These are phyloP conservation scores for Aspergillus alliaceus DNA, from an alignment of 2,329 filamentous ascomycete genomes.

Conservation along the genomic window DNA sequence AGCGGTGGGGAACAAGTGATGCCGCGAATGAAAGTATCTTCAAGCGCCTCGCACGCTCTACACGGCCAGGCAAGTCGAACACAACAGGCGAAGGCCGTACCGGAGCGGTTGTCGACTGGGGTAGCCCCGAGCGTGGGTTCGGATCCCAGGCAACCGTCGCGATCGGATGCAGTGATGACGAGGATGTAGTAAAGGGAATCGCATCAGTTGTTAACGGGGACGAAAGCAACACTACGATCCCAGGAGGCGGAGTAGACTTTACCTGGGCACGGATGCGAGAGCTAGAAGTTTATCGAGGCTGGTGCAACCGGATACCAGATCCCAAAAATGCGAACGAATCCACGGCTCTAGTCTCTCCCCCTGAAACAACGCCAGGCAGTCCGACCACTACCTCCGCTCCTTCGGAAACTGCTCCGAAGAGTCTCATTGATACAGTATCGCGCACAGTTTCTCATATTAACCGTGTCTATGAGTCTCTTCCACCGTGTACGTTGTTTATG, in stretches of 20 bases:
- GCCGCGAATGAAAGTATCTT: slow-evolving; percentile 85
- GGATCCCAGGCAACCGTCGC: slow-evolving; percentile 57
- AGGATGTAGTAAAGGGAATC: slow-evolving; percentile 58
- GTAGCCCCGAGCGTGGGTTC: slow-evolving; percentile 67
- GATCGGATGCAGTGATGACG: slow-evolving; percentile 59
- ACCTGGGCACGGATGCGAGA: slow-evolving; percentile 63
- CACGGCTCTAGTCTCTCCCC: slow-evolving; percentile 24
- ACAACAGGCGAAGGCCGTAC: slow-evolving; percentile 32
- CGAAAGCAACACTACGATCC: slow-evolving; percentile 43
- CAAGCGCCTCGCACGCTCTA: slow-evolving; percentile 68
- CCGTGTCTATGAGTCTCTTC: slow-evolving; percentile 56
- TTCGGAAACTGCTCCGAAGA: slow-evolving; percentile 11
- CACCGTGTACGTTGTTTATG: slow-evolving; percentile 60
- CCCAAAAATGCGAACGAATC: slow-evolving; percentile 46
- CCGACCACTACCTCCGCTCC: slow-evolving; percentile 4
- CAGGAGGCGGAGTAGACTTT: slow-evolving; percentile 58
- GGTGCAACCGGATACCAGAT: slow-evolving; percentile 54
- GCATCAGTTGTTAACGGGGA: slow-evolving; percentile 53
- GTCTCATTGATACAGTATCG: slow-evolving; percentile 48
- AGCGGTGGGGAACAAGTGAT: slow-evolving; percentile 78
- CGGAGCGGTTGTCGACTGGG: slow-evolving; percentile 80
- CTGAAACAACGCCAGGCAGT: slow-evolving; percentile 21
- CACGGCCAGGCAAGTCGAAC: slow-evolving; percentile 40
- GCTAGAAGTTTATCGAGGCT: slow-evolving; percentile 60
- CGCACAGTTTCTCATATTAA: slow-evolving; percentile 53